Conservation (phyloP, 345 rosid genomes). For the Syzygium jambos region DNA sequence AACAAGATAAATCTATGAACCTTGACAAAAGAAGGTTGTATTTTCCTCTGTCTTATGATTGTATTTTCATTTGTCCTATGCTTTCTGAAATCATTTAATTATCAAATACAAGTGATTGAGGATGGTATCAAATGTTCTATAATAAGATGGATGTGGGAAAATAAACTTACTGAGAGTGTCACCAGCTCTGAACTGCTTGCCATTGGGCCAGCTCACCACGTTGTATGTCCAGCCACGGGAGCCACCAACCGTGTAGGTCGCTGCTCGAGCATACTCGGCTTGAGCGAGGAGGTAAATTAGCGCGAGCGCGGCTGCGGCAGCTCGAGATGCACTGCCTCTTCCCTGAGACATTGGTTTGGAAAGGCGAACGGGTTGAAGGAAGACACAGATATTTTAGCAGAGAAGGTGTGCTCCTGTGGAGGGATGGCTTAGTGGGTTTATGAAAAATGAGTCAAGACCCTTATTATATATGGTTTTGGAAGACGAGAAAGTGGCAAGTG, state of each 20-base stretch:
- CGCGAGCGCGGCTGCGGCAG: not conserved
- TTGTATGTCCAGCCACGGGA: constrained; percentile 37
- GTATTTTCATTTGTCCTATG: not conserved
- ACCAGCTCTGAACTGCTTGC: constrained; percentile 45
- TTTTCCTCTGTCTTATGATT: not conserved
- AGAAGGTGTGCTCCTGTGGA: not conserved
- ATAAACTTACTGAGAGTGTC: constrained; percentile 28
- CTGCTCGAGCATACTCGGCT: constrained; percentile 11
- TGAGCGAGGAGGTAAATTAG: constrained; percentile 9
- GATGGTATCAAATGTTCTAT: not conserved
- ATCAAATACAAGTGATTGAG: not conserved
- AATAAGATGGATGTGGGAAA: not conserved
- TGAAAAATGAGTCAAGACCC: not conserved
- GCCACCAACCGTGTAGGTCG: constrained; percentile 34
- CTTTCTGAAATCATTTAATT: not conserved
- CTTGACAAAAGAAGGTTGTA: not conserved
- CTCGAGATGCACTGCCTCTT: constrained; percentile 32
- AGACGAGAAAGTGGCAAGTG: not conserved
- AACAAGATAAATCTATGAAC: not conserved
- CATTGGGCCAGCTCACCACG: constrained; percentile 28
- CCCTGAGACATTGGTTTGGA: constrained; percentile 22
- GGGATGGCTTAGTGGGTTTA: not conserved
- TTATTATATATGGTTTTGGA: not conserved
- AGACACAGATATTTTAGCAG: not conserved
- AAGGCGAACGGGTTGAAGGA: not conserved